Evolutionary conservation across 2,329 filamentous ascomycete species (phyloP).

Genomic region (Penicillium sp.): DNA sequence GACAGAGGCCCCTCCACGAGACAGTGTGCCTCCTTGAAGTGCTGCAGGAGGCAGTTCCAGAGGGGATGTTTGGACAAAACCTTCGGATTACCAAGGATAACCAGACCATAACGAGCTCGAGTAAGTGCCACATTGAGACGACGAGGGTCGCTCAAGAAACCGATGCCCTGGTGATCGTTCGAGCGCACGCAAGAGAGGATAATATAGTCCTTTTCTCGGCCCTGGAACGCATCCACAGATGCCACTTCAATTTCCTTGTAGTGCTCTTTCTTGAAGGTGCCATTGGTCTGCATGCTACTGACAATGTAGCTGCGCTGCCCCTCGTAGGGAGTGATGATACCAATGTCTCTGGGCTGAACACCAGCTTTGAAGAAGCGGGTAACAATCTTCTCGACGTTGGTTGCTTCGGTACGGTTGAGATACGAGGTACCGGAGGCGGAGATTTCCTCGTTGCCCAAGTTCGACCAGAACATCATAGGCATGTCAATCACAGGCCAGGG

Average conservation of each 20-base stretch:
- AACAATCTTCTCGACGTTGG: conserved; percentile 97
- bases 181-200: conserved; percentile 96
- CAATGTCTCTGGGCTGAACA: conserved; percentile 88
- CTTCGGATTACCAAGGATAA: conserved; percentile 96
- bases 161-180: conserved; percentile 98
- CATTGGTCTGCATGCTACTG: conserved; percentile 97
- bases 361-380: conserved; percentile 98
- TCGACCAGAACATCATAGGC: conserved; percentile 99
- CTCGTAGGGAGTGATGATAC: conserved; percentile 98
- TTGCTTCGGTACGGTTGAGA: conserved; percentile 92
- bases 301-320: conserved; percentile 98
- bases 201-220: conserved; percentile 98
- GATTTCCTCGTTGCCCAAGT: conserved; percentile 95
- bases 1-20: conserved; percentile 91
- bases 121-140: conserved; percentile 96
- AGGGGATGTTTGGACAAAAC: conserved; percentile 95
- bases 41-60: conserved; percentile 90
- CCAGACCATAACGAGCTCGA: conserved; percentile 91
- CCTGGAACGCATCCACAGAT: conserved; percentile 97
- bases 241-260: conserved; percentile 99
- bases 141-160: conserved; percentile 94
- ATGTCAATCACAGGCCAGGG: conserved; percentile 92
- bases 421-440: conserved; percentile 97
- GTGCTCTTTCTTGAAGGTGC: conserved; percentile 94
- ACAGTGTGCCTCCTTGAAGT: conserved; percentile 96